Base-by-base conservation (phyloP, 2,329 filamentous ascomycete genomes). In the Fusarium pseudocircinatum region DNA sequence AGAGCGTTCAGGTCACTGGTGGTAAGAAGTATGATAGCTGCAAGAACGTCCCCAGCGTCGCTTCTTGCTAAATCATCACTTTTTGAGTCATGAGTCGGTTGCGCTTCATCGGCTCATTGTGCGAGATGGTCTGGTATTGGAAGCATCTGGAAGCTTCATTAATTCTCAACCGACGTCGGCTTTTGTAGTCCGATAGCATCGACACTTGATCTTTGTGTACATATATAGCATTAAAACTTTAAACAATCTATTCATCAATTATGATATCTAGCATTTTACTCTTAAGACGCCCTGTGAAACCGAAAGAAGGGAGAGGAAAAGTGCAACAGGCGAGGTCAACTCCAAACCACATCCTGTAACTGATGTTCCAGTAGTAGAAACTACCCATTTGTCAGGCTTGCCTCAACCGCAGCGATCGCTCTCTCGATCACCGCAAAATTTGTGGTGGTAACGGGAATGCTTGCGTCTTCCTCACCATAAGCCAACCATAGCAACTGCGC, bases 1-100 rank as follows among this genome's bases (percentile, higher is more conserved):
- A 76, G n/a, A 83, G 81, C 50, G 84, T 87, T 52, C 75, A 71
- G 34, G 81, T 90, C 47, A 86, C 85, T 26, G 88, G 88, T 46
- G 88, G 88, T 49, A 83, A 85, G 76, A 83, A 70, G 59, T 80
- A 78, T 24, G 64, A 62, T 26, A 76, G 72, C 60, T 81, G 79
- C 78, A 46, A 76, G 67, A 78, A 77, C 36, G 73, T 81, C n/a
- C 79, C 79, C 13, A 69, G 73, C n/a, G 69, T 75, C 9, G 71
- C 71, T n/a, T 72, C 71, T 22, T 74, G 71, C 52, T 74, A 69
- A 49, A 46, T 16, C 16, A 0, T 10, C 9, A 26, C 12, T 13
- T 14, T 13, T 39, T 24, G 26, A 15, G 6, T 16, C 12, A 3
- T 37, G 1, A 2, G 2, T 28, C 6, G 22, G 1, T 14, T 6